Percentiles rank a stretch among this genome's conserved stretches.
Evolutionary conservation across 2,329 filamentous ascomycete species (phyloP).

Genomic region (Colletotrichum kahawae): DNA sequence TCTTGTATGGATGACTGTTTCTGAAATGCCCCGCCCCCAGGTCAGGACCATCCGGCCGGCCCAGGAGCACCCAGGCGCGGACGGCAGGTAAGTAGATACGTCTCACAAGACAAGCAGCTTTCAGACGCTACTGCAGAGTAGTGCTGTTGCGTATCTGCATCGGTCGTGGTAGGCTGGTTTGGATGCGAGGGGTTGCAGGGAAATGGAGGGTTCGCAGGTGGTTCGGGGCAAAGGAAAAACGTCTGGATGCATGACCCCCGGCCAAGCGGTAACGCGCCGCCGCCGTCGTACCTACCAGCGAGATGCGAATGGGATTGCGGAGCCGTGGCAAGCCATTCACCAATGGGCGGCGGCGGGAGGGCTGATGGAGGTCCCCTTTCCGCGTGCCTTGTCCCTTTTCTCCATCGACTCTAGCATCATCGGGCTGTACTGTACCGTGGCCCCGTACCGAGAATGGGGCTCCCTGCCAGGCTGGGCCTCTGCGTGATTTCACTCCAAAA

Average conservation of each 20-base stretch:
- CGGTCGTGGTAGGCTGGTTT: background rate
- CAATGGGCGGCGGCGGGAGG: background rate
- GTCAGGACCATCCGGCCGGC: conserved; percentile 1
- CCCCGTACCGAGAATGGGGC: conserved; percentile 4
- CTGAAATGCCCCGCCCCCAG: background rate
- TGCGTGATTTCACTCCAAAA: background rate
- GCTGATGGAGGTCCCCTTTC: conserved; percentile 4
- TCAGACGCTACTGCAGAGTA: background rate
- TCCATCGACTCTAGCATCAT: conserved; percentile 9
- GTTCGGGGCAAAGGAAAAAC: conserved; percentile 23
- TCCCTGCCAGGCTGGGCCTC: background rate
- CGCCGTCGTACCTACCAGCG: background rate
- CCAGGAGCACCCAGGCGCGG: conserved; percentile 18
- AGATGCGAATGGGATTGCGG: conserved; percentile 10
- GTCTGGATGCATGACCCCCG: conserved; percentile 10
- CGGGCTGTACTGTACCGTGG: conserved; percentile 13
- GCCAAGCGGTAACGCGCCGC: conserved; percentile 19
- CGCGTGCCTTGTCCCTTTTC: conserved; percentile 16
- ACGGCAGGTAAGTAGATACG: background rate
- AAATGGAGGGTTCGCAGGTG: conserved; percentile 13
- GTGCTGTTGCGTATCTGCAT: background rate
- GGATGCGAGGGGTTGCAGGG: conserved; percentile 15
- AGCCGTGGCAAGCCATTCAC: background rate
- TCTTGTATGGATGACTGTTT: background rate
- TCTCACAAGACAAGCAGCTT: background rate